phyloP scores from a whole-genome alignment of 495 filamentous ascomycete species.

The Penicillium tannophilum region DNA sequence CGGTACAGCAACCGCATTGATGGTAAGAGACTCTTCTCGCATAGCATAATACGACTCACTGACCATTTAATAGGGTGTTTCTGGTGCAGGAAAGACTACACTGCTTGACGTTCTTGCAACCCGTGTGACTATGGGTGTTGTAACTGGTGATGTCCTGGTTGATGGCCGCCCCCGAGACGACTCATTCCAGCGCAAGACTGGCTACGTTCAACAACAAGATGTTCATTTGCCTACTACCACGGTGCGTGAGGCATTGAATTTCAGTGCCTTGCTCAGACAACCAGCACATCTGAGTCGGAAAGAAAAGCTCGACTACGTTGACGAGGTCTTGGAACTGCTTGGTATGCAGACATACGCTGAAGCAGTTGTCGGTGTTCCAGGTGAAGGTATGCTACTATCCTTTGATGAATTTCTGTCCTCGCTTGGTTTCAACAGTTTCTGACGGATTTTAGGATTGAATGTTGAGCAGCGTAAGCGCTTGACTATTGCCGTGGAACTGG shows the following conservation, averaged over 20 bases:
- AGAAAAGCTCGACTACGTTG: conserved; percentile 53
- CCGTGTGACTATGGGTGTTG: conserved; percentile 50
- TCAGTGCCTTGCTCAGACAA: conserved; percentile 84
- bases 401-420: neutral
- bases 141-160: conserved; percentile 56
- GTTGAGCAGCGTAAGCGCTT: conserved; percentile 89
- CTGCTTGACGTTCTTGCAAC: conserved; percentile 62
- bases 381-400: conserved; percentile 23
- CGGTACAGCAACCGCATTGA: conserved; percentile 66
- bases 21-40: conserved; percentile 25
- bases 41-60: neutral
- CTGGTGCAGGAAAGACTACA: conserved; percentile 68
- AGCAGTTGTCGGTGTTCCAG: conserved; percentile 45
- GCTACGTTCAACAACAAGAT: conserved; percentile 94
- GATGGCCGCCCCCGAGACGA: conserved; percentile 57
- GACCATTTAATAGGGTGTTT: conserved; percentile 41
- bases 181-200: conserved; percentile 88
- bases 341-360: conserved; percentile 49
- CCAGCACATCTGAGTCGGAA: conserved; percentile 47
- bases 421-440: neutral
- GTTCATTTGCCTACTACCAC: conserved; percentile 84
- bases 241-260: conserved; percentile 78
- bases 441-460: conserved; percentile 59
- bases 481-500: conserved; percentile 89
- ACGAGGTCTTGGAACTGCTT: conserved; percentile 51